A percentile compares a stretch with the other conserved stretches of the same genome.
These are phyloP conservation scores for Globisporangium orthogonon DNA, from an alignment of 352 stramenopile species.

Conservation along the genomic window DNA sequence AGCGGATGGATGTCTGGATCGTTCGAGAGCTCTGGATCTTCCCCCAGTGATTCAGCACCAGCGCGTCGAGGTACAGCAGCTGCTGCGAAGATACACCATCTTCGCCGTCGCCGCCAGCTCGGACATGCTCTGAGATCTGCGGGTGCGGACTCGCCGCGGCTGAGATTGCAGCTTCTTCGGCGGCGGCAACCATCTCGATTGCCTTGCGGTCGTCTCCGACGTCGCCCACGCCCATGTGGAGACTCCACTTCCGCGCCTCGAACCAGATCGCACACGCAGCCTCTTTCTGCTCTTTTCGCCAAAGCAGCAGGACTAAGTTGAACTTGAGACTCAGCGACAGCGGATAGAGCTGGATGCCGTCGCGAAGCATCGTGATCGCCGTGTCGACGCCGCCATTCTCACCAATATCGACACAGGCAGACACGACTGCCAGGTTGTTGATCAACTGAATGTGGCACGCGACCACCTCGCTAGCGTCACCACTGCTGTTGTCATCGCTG, in stretches of 20 bases:
- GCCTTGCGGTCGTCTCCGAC: conserved; percentile 17
- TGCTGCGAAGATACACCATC: conserved; percentile 31
- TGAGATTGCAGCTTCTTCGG: conserved; percentile 23
- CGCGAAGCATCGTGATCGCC: conserved; percentile 34
- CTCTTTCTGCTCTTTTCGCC: conserved; percentile 38
- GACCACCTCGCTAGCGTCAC: conserved; percentile 18
- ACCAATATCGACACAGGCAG: conserved; percentile 20
- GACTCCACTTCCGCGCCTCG: conserved; percentile 47
- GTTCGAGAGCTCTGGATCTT: conserved; percentile 23
- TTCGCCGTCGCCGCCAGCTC: conserved; percentile 5
- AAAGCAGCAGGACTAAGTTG: conserved; percentile 75
- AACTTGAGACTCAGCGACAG: conserved; percentile 40
- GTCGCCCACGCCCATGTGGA: conserved; percentile 23
- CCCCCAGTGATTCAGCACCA: conserved; percentile 51
- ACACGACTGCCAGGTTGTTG: conserved; percentile 67
- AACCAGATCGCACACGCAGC: conserved; percentile 62
- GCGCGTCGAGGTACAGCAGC: conserved; percentile 50
- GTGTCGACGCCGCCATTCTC: conserved; percentile 19
- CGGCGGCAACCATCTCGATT: conserved; percentile 10
- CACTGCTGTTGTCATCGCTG: not conserved
- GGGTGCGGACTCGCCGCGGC: conserved; percentile 3
- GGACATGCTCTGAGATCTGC: conserved; percentile 40
- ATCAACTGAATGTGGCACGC: conserved; percentile 49
- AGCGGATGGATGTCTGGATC: conserved; percentile 30
- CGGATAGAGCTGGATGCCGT: conserved; percentile 38